phyloP scores from a whole-genome alignment of 2,329 filamentous ascomycete species.

The Sarocladiaceae sp. region DNA sequence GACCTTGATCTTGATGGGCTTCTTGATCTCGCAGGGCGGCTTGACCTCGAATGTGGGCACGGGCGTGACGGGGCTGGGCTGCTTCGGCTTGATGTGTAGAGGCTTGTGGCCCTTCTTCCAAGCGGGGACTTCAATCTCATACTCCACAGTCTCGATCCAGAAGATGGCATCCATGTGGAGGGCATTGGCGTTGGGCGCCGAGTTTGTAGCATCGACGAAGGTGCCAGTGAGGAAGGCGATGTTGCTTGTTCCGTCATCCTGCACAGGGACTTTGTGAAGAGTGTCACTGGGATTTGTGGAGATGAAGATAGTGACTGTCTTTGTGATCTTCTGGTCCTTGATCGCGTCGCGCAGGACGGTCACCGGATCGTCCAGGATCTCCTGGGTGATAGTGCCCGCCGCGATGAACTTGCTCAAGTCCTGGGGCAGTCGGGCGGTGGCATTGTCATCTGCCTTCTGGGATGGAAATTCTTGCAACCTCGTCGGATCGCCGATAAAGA shows the following conservation, averaged over 20 bases:
- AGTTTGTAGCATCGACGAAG: neutral
- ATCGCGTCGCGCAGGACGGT: conserved; percentile 23
- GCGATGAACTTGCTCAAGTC: conserved; percentile 22
- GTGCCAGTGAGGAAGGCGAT: conserved; percentile 23
- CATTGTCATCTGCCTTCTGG: neutral
- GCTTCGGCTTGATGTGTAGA: neutral
- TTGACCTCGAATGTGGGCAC: neutral
- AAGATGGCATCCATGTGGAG: conserved; percentile 1
- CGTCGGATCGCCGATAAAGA: conserved; percentile 8
- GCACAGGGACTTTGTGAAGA: neutral
- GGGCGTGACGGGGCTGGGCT: neutral
- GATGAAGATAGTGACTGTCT: conserved; percentile 25
- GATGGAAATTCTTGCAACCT: neutral
- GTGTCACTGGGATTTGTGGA: conserved; percentile 21
- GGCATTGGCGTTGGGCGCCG: neutral
- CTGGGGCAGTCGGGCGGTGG: conserved; percentile 23
- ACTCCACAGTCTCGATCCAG: conserved; percentile 2
- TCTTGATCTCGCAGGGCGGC: neutral
- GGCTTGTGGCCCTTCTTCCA: neutral
- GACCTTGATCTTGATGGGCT: neutral
- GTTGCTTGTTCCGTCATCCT: conserved; percentile 27
- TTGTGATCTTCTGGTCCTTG: conserved; percentile 23
- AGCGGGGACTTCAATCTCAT: neutral
- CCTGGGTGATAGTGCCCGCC: conserved; percentile 27
- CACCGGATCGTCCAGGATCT: conserved; percentile 25